Evolutionary conservation across 805 yeast species (phyloP).

Genomic region (Candida coquimbonensis): DNA sequence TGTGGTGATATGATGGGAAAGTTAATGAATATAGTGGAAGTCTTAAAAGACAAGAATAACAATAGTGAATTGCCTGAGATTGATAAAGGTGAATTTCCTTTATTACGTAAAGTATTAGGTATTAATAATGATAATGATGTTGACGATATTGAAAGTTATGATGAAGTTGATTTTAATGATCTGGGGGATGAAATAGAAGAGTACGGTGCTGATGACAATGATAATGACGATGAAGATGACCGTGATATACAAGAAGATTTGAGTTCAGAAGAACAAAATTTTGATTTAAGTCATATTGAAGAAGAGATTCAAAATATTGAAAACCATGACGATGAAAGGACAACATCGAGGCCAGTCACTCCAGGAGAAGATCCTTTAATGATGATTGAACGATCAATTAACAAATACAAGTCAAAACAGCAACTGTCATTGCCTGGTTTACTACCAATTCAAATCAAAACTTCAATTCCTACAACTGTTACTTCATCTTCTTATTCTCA

Average conservation of each 20-base stretch:
- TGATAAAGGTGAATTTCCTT: slow-evolving; percentile 3
- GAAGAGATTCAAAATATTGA: not conserved
- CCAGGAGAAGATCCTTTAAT: slow-evolving; percentile 1
- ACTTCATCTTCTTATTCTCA: not conserved
- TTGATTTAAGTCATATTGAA: not conserved
- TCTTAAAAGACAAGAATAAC: slow-evolving; percentile 1
- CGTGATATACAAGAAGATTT: not conserved
- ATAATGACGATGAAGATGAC: not conserved
- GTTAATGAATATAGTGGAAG: slow-evolving; percentile 10
- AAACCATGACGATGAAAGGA: not conserved
- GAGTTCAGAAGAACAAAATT: not conserved
- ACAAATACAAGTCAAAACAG: slow-evolving; percentile 3
- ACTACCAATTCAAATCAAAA: not conserved
- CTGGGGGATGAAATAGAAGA: not conserved
- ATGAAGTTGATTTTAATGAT: not conserved
- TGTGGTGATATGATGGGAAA: slow-evolving; percentile 14
- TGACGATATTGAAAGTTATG: slow-evolving; percentile 2
- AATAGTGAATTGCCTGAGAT: slow-evolving; percentile 1
- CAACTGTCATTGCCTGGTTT: not conserved
- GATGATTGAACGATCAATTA: slow-evolving; percentile 3
- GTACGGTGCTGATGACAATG: not conserved
- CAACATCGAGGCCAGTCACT: not conserved
- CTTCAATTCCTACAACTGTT: not conserved
- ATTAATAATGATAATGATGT: not conserved
- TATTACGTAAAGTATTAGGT: slow-evolving; percentile 2